Conservation (phyloP, 768 basidiomycete genomes). For the Termitomyces sp. region DNA sequence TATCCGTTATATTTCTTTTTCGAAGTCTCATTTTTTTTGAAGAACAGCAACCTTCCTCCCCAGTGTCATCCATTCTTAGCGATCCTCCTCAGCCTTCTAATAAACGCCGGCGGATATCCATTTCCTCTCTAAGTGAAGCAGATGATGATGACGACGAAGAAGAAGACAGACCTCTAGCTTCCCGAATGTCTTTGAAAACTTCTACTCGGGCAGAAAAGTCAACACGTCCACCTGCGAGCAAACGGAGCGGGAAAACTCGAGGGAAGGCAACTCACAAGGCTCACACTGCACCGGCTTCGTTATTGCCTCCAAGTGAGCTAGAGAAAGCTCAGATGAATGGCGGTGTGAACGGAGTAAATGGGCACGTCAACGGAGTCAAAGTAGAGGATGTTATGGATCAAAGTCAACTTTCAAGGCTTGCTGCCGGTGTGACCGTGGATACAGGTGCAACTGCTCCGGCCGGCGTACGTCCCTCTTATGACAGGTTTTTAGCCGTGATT, state of each 20-base stretch:
- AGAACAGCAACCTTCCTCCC: constrained; percentile 33
- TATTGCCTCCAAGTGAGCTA: constrained; percentile 30
- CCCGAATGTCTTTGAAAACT: constrained; percentile 30
- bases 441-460: constrained; percentile 21
- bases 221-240: constrained; percentile 22
- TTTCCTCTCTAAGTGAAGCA: constrained; percentile 46
- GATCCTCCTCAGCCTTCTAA: constrained; percentile 39
- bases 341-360: constrained; percentile 37
- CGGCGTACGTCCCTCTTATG: constrained; percentile 32
- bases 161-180: constrained; percentile 52
- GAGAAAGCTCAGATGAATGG: constrained; percentile 33
- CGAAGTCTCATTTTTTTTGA: constrained; percentile 6
- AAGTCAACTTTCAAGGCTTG: constrained; percentile 67
- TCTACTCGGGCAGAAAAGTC: constrained; percentile 22
- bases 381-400: constrained; percentile 79
- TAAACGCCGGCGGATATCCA: constrained; percentile 50
- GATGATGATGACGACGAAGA: constrained; percentile 48
- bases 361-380: constrained; percentile 51
- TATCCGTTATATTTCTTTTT: constrained; percentile 3
- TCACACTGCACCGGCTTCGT: constrained; percentile 42
- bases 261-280: constrained; percentile 59
- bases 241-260: constrained; percentile 30
- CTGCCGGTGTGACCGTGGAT: constrained; percentile 67
- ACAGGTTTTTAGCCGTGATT: not conserved
- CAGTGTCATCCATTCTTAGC: constrained; percentile 44